Base-by-base conservation (phyloP, 225 moss, liverwort and hornwort genomes). In the Polytrichum commune region DNA sequence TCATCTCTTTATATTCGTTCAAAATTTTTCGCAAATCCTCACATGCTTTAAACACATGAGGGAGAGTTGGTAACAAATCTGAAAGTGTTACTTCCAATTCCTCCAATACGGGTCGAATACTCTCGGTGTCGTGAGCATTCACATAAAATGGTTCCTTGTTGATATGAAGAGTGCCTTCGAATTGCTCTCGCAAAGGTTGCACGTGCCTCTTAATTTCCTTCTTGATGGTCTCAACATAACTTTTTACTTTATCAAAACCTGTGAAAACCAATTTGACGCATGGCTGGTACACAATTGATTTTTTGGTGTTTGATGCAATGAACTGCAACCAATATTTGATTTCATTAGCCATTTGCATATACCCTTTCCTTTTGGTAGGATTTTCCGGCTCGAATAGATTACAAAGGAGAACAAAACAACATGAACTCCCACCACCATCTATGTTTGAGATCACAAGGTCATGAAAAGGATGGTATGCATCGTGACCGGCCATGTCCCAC, bases 401-500 rank as follows among this genome's bases (percentile, higher is more conserved):
- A 29, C 57, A 70, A 7, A 70, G 28, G 5, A 70, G 29, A 6
- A 70, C 3, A 27, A 70, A 70, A 29, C 19, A 26, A n/a, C 27
- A 56, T 27, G 69, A 29, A n/a, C 69, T 70, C 7, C 56, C 55
- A 2, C 20, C 18, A 8, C 9, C 29, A 33, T 29, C 30, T 13
- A 56, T 19, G 20, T 54, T 70, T 56, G 69, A 33, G 4, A 70
- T 33, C 18, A 70, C 57, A 70, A 70, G 69, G 22, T 58, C 57
- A n/a, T 70, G 69, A 33, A 70, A 58, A 8, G 29, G 20, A 24
- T 70, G 69, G 53, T 60, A 75, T 56, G 61, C 74, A 28, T 75
- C 74, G 18, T 75, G 74, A 4, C 74, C 74, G 5, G 68, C 74
- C 33, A 75, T 20, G 35, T 75, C 74, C 74, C 74, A 75, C 18